A percentile compares a stretch with the other conserved stretches of the same genome.
Conservation (phyloP, 2,329 filamentous ascomycete genomes). For the Trichophyton verrucosum region DNA sequence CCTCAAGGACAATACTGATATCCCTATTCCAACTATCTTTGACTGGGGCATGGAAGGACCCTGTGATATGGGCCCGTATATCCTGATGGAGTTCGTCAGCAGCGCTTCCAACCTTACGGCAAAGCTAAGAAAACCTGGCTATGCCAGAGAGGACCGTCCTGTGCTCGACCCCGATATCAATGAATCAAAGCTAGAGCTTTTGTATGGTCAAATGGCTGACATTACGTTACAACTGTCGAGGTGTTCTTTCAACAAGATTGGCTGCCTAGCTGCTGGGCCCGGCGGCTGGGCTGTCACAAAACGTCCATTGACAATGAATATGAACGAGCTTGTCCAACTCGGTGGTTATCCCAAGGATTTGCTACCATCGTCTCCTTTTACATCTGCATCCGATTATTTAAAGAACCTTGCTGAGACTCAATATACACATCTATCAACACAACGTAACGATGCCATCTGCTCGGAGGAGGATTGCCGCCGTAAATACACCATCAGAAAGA, state of each 20-base stretch:
- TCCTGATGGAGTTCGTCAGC: slow-evolving; percentile 25
- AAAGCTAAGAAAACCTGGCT: slow-evolving; percentile 19
- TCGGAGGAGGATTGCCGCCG: slow-evolving; percentile 16
- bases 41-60: slow-evolving; percentile 15
- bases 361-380: slow-evolving; percentile 15
- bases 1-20: slow-evolving; percentile 12
- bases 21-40: slow-evolving; percentile 13
- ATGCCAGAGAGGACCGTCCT: slow-evolving; percentile 16
- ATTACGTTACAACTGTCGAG: slow-evolving; percentile 31
- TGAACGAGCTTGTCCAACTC: slow-evolving; percentile 28
- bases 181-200: slow-evolving; percentile 21
- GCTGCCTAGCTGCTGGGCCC: slow-evolving; percentile 22
- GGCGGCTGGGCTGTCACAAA: slow-evolving; percentile 20
- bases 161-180: slow-evolving; percentile 26
- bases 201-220: slow-evolving; percentile 32
- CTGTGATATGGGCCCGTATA: slow-evolving; percentile 22
- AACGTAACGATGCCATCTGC: slow-evolving; percentile 29
- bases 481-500: slow-evolving; percentile 13
- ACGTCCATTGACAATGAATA: slow-evolving; percentile 32
- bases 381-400: slow-evolving; percentile 29
- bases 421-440: slow-evolving; percentile 28
- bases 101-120: slow-evolving; percentile 15
- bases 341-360: slow-evolving; percentile 16
- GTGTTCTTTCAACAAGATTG: slow-evolving; percentile 29
- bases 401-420: slow-evolving; percentile 31